Percentiles rank a stretch among this genome's conserved stretches.
Evolutionary conservation across 1,139 yeast species (phyloP).

Genomic region (Taiozyma onychis): DNA sequence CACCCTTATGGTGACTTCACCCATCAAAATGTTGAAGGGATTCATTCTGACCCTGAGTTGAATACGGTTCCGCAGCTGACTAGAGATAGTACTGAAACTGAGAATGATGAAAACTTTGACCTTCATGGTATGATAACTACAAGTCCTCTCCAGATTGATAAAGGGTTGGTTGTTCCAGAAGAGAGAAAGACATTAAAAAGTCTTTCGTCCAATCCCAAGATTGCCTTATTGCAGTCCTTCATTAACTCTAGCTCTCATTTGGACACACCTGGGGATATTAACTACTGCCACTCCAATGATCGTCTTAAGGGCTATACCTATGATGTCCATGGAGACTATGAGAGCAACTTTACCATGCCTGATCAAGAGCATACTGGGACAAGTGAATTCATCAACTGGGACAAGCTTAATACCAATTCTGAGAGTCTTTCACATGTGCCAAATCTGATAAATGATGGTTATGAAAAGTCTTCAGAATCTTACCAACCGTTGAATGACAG

Average conservation of each 20-base stretch:
- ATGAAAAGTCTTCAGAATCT: neutral
- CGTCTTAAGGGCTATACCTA: slow-evolving; percentile 1
- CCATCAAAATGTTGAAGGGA: neutral
- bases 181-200: neutral
- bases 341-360: neutral
- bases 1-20: neutral
- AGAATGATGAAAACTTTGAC: slow-evolving; percentile 14
- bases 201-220: neutral
- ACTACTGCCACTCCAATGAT: neutral
- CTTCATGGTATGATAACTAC: neutral
- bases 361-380: neutral
- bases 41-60: neutral
- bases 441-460: neutral
- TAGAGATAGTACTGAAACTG: slow-evolving; percentile 9
- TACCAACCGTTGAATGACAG: slow-evolving; percentile 2
- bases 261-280: neutral
- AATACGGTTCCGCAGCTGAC: slow-evolving; percentile 9
- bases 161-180: neutral
- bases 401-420: neutral
- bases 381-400: neutral
- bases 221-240: neutral
- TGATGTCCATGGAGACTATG: neutral
- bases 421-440: neutral
- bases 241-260: neutral
- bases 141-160: slow-evolving; percentile 1